Evolutionary conservation across 2,329 filamentous ascomycete genomes (phyloP).

Genomic region (Aspergillus japonicus): DNA sequence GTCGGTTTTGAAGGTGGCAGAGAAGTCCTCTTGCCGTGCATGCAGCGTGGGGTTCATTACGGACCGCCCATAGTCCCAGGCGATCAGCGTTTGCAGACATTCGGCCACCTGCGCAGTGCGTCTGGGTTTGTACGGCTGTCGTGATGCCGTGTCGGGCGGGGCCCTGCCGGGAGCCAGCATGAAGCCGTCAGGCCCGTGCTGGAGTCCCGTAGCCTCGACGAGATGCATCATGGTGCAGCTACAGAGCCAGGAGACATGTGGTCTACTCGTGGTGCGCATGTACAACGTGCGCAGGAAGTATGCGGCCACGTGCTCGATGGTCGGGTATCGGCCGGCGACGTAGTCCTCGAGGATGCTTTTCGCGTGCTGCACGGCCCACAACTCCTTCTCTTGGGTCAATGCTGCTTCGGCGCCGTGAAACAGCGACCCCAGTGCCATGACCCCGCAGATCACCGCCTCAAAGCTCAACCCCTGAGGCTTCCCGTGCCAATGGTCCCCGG

Average conservation of each 20-base stretch:
- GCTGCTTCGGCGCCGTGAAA: slow-evolving; percentile 22
- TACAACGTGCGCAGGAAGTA: slow-evolving; percentile 55
- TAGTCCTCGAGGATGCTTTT: slow-evolving; percentile 46
- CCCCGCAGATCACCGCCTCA: slow-evolving; percentile 33
- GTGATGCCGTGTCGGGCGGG: slow-evolving; percentile 3
- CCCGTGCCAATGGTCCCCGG: slow-evolving; percentile 32
- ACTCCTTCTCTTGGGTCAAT: slow-evolving; percentile 25
- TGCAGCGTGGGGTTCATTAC: slow-evolving; percentile 23
- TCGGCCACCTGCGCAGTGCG: slow-evolving; percentile 30
- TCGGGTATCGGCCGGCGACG: slow-evolving; percentile 23
- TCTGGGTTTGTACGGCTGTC: slow-evolving; percentile 20
- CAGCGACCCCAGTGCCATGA: slow-evolving; percentile 33
- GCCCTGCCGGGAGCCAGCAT: slow-evolving; percentile 17
- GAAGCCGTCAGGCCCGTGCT: slow-evolving; percentile 19
- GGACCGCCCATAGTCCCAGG: slow-evolving; percentile 37
- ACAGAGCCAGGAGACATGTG: slow-evolving; percentile 55
- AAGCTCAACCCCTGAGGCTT: slow-evolving; percentile 28
- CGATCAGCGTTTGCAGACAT: slow-evolving; percentile 30
- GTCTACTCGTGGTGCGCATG: slow-evolving; percentile 50
- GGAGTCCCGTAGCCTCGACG: slow-evolving; percentile 47
- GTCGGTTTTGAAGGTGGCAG: slow-evolving; percentile 11
- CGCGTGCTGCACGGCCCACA: slow-evolving; percentile 34
- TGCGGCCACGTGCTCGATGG: slow-evolving; percentile 27
- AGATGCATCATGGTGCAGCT: slow-evolving; percentile 57
- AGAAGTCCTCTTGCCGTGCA: slow-evolving; percentile 16